phyloP scores from a whole-genome alignment of 1,284 basidiomycete species.

The Waitea zeae region DNA sequence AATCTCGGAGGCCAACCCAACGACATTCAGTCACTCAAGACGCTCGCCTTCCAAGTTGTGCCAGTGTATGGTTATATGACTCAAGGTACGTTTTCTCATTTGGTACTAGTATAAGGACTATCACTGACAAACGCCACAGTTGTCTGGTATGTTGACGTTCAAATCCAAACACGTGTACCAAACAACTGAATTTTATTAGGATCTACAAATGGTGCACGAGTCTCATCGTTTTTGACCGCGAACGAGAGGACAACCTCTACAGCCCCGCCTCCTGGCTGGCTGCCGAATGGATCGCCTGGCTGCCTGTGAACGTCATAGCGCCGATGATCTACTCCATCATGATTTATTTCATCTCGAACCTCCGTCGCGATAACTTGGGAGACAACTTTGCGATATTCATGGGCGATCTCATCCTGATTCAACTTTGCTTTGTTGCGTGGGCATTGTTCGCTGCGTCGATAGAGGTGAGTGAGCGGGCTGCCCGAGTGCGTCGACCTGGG shows the following conservation, averaged over 20 bases:
- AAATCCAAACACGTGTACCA: too few relatives aligned
- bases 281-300: slow-evolving; percentile 1
- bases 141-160: slow-evolving; percentile 1
- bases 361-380: slow-evolving; percentile 2
- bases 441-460: slow-evolving; percentile 3
- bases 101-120: not conserved
- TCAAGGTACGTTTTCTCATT: not conserved
- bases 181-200: not conserved
- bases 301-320: slow-evolving; percentile 2
- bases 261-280: not conserved
- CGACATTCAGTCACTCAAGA: slow-evolving; percentile 3
- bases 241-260: slow-evolving; percentile 3
- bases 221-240: slow-evolving; percentile 2
- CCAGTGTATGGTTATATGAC: slow-evolving; percentile 1
- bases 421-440: slow-evolving; percentile 1
- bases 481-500: too few relatives aligned
- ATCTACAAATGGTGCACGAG: slow-evolving; percentile 1
- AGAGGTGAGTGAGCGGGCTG: not conserved
- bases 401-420: slow-evolving; percentile 1
- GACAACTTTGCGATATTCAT: not conserved
- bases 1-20: not conserved
- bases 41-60: not conserved
- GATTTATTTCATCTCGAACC: slow-evolving; percentile 2
- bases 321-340: slow-evolving; percentile 2
- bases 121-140: not conserved